Conservation (phyloP, 371 early-diverging fungal species). For the Actinomucor elegans region DNA sequence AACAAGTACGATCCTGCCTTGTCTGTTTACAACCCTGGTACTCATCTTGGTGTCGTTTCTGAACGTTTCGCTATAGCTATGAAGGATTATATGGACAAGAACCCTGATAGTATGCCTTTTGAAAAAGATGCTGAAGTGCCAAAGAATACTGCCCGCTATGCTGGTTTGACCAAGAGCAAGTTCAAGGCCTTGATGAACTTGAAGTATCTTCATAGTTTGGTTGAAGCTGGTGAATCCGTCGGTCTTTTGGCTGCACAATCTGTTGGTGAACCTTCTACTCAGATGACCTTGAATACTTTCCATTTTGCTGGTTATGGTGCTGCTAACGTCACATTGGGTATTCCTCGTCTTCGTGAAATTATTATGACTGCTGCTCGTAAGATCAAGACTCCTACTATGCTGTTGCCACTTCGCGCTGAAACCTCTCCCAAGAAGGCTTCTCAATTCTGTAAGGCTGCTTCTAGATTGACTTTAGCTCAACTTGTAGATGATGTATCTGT, state of each 20-base stretch:
- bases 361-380: conserved; percentile 98
- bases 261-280: conserved; percentile 99
- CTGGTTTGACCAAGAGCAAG: conserved; percentile 58
- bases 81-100: conserved; percentile 68
- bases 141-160: conserved; percentile 59
- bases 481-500: conserved; percentile 82
- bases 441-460: conserved; percentile 64
- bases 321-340: conserved; percentile 99
- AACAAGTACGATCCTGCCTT: conserved; percentile 79
- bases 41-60: conserved; percentile 88
- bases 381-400: conserved; percentile 96
- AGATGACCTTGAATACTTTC: conserved; percentile 99
- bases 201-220: conserved; percentile 91
- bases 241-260: conserved; percentile 99
- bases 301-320: conserved; percentile 99
- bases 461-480: conserved; percentile 76
- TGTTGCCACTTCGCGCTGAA: conserved; percentile 72
- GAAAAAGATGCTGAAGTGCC: conserved; percentile 47
- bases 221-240: conserved; percentile 98
- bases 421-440: conserved; percentile 61
- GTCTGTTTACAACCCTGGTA: conserved; percentile 79
- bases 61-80: conserved; percentile 79
- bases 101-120: conserved; percentile 63
- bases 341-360: conserved; percentile 99
- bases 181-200: conserved; percentile 92